phyloP scores from a whole-genome alignment of 2,329 filamentous ascomycete genomes.

The Ceratocystiopsis minuta region DNA sequence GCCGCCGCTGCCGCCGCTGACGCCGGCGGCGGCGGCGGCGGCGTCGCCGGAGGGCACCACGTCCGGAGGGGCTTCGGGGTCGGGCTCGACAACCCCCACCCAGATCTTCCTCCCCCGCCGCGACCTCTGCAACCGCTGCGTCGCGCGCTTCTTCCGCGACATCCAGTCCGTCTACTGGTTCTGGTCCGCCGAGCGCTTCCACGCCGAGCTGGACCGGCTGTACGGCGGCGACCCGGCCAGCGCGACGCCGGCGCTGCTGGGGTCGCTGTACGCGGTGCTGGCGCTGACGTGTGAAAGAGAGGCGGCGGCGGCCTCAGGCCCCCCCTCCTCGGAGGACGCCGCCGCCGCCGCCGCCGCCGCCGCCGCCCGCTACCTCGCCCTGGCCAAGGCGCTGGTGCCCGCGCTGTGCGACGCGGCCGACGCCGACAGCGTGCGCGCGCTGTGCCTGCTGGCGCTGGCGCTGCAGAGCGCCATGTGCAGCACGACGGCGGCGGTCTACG shows the following conservation, averaged over 20 bases:
- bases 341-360: conserved; percentile 4
- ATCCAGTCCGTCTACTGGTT: conserved; percentile 15
- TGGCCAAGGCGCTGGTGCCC: conserved; percentile 12
- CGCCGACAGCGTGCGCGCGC: conserved; percentile 12
- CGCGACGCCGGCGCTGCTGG: conserved; percentile 12
- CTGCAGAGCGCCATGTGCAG: conserved; percentile 12
- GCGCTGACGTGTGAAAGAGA: conserved; percentile 14
- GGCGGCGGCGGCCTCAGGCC: conserved; percentile 2
- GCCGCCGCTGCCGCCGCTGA: conserved; percentile 8
- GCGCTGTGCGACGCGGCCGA: conserved; percentile 13
- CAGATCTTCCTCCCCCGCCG: conserved; percentile 13
- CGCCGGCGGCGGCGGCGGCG: not conserved
- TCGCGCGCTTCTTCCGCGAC: conserved; percentile 13
- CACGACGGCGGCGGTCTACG: conserved; percentile 13
- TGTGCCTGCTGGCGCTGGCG: conserved; percentile 12
- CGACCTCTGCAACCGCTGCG: conserved; percentile 13
- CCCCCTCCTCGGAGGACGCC: not conserved
- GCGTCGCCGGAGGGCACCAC: conserved; percentile 1
- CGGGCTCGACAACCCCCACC: no score
- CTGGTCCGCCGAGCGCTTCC: conserved; percentile 13
- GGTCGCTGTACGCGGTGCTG: conserved; percentile 13
- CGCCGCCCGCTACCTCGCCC: conserved; percentile 10
- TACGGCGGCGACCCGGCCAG: conserved; percentile 12
- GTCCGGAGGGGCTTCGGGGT: no score
- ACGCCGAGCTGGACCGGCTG: conserved; percentile 11